Base-by-base conservation (phyloP, 2,329 filamentous ascomycete species). In the Microcera coccophila region DNA sequence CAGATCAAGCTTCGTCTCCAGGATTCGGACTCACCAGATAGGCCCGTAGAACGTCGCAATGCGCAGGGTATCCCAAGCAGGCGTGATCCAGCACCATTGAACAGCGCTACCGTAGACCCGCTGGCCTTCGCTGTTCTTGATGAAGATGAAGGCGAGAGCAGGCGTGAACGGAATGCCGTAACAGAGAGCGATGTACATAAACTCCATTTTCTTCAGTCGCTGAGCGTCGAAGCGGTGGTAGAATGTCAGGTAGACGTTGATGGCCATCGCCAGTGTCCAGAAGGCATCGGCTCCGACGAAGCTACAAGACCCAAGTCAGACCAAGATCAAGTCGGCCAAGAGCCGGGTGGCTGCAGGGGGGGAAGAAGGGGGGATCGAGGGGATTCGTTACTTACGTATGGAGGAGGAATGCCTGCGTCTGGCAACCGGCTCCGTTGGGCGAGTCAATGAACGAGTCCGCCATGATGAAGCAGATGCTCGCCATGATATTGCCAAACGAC, bases 341-440 rank as follows among this genome's bases (percentile, higher is more conserved):
- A n/a, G n/a, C n/a, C n/a, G n/a, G n/a, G n/a, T n/a, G n/a, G n/a
- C n/a, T n/a, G n/a, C n/a, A n/a, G n/a, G n/a, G n/a, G n/a, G n/a
- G n/a, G n/a, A n/a, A n/a, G n/a, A n/a, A n/a, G n/a, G n/a, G n/a
- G n/a, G n/a, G n/a, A n/a, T n/a, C n/a, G n/a, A n/a, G n/a, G n/a
- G n/a, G n/a, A n/a, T n/a, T n/a, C n/a, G n/a, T n/a, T n/a, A 44
- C 80, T 56, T 65, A 87, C 85, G 84, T 85, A 60, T 90, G 85
- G 46, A 90, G 84, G 12, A 90, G 61, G 51, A 87, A 81, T 1
- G 68, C 84, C 52, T 90, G 85, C 19, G 82, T 73, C 56, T 84
- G 79, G 59, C 85, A 79, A 3, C 74, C 68, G 15, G 71, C 70
- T 0, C 69, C 70, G 10, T 63, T 48, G 2, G 68, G 63, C 7